A percentile compares a stretch with the other conserved stretches of the same genome.
phyloP scores from a whole-genome alignment of 805 yeast genomes.

The Lipomyces starkeyi region DNA sequence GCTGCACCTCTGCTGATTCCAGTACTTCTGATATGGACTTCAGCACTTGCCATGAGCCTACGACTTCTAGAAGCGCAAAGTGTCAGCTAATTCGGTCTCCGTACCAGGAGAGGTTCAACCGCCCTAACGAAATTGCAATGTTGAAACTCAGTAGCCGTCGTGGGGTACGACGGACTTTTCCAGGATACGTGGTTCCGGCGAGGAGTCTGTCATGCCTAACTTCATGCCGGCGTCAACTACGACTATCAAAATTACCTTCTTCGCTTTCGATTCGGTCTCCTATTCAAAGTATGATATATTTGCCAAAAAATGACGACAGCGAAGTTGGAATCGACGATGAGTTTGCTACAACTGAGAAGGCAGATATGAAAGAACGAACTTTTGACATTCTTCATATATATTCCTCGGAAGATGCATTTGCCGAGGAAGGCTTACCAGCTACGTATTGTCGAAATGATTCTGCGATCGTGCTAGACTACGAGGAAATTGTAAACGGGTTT shows the following conservation, averaged over 20 bases:
- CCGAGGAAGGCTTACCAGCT: neutral
- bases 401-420: neutral
- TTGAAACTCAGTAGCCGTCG: neutral
- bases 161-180: neutral
- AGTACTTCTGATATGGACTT: neutral
- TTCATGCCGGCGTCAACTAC: neutral
- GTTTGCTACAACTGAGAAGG: neutral
- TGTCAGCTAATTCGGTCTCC: neutral
- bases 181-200: neutral
- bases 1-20: neutral
- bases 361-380: neutral
- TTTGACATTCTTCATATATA: neutral
- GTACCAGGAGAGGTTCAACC: neutral
- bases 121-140: neutral
- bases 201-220: neutral
- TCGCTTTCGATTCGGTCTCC: neutral
- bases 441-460: neutral
- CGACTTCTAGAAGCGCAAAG: neutral
- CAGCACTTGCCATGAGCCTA: neutral
- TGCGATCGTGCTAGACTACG: neutral
- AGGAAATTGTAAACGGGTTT: neutral
- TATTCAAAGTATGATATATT: neutral
- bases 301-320: neutral
- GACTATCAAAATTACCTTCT: neutral
- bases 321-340: neutral